Percentiles rank a stretch among this genome's conserved stretches.
Evolutionary conservation across 192 early-diverging fungal genomes (phyloP).

Genomic region (Powellomyces hirtus): DNA sequence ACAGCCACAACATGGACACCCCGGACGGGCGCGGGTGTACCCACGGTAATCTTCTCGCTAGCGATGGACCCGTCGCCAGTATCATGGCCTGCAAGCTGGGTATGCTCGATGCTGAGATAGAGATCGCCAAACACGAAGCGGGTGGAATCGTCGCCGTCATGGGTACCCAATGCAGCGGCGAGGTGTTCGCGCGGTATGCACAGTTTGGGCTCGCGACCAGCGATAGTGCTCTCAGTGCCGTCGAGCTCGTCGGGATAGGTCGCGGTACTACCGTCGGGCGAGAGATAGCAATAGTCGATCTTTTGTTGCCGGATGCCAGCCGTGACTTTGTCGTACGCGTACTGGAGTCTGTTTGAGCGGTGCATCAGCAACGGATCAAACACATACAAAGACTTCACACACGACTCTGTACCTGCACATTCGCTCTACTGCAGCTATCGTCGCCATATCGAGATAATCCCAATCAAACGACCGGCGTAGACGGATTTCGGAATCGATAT

Average conservation of each 20-base stretch:
- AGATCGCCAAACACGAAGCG: not conserved
- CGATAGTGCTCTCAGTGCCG: not conserved
- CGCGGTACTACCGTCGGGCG: not conserved
- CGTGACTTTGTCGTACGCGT: not conserved
- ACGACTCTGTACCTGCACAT: conserved; percentile 11
- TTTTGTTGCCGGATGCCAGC: not conserved
- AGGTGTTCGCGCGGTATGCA: not conserved
- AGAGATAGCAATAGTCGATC: not conserved
- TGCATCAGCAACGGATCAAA: too few relatives aligned
- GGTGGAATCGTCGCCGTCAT: not conserved
- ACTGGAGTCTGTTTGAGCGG: not conserved
- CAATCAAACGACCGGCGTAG: not conserved
- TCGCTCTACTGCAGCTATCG: not conserved
- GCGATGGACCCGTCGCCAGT: not conserved
- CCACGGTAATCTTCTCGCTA: not conserved
- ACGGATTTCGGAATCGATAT: too few relatives aligned
- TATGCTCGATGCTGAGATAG: not conserved
- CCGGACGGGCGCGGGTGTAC: not conserved
- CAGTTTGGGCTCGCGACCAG: not conserved
- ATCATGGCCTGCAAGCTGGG: not conserved
- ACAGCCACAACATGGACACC: not conserved
- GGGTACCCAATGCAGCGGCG: not conserved
- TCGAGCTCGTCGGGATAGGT: not conserved
- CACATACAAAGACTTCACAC: too few relatives aligned
- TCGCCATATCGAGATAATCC: not conserved